Evolutionary conservation across 1,284 basidiomycete genomes (phyloP), one percentile per base, ranked within the genome.

Genomic region (Rhodotorula sp.): DNA sequence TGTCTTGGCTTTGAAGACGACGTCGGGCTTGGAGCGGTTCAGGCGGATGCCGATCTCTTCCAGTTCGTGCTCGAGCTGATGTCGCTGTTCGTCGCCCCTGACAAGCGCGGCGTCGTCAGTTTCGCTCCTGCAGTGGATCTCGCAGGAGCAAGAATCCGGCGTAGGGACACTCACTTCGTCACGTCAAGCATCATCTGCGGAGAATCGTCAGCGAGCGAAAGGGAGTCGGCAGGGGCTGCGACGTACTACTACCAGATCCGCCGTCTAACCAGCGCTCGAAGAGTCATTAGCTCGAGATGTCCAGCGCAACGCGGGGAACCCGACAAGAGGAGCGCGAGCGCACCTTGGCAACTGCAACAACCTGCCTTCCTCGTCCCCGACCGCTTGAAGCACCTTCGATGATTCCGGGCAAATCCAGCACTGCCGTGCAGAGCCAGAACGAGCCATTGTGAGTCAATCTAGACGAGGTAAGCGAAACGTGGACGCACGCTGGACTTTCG

Each of bases 321-420:
- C 56, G 59, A 40, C 26, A 50, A 37, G 70, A 57, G 6, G 34
- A 10, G 10, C 34, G 44, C 37, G n/a, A 26, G 77, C 84, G 64
- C 73, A 87, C 88, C 91, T 65, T 90, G 86, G 80, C 80, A 1
- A 80, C 81, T 24, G 80, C 78, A 24, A 99, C 93, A 37, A 99
- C 95, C 81, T 99, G 95, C 73, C 95, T 87, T 59, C 95, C 95
- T 77, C 95, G 86, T 47, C 95, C 95, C 75, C 93, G 87, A 74
- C 92, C 90, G 82, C 92, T 90, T 75, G 91, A 91, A 11, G 95
- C 94, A 55, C 94, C 95, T 81, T 98, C 94, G 30, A 98, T 93
- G 78, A 99, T 99, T 81, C 95, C 95, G 3, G 95, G 95, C 65
- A 99, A 82, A 86, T 99, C 95, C 37, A 97, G 86, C 57, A 99